phyloP scores from a whole-genome alignment of 352 stramenopile species.

The Phytopythium montanum region DNA sequence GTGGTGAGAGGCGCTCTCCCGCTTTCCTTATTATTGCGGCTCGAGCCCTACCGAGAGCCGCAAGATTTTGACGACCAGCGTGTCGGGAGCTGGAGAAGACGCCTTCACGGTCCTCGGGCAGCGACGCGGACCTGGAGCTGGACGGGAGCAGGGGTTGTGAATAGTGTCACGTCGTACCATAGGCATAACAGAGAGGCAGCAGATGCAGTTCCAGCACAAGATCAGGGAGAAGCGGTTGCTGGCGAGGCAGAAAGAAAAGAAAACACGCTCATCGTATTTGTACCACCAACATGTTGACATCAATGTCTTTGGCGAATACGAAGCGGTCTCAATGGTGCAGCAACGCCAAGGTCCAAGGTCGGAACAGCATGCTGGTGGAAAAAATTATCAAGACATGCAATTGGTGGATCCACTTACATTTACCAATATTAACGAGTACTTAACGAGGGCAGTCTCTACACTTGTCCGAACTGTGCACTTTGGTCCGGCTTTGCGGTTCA shows the following conservation, averaged over 20 bases:
- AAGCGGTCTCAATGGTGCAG: no score
- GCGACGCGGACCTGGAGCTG: constrained; percentile 6
- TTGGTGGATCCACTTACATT: not conserved
- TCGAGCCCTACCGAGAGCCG: not conserved
- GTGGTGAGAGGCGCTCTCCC: not conserved
- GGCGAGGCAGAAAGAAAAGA: constrained; percentile 4
- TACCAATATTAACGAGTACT: not conserved
- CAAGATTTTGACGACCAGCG: not conserved
- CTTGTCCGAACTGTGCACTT: not conserved
- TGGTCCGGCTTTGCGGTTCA: not conserved
- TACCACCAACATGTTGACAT: not conserved
- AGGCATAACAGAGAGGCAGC: constrained; percentile 13
- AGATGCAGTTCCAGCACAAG: constrained; percentile 2
- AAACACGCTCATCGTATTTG: constrained; percentile 1
- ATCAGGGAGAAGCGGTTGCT: not conserved
- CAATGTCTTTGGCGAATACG: no score
- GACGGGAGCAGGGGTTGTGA: constrained; percentile 23
- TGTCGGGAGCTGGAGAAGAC: no score
- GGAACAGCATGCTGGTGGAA: no score
- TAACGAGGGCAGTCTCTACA: not conserved
- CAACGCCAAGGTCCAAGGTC: no score
- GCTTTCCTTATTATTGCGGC: not conserved
- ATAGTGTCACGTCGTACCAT: constrained; percentile 48
- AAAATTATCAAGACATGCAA: no score
- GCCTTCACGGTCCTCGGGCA: not conserved